Percentiles rank a stretch among this genome's conserved stretches.
Conservation (phyloP, 2,329 filamentous ascomycete genomes). For the Ophiostoma australiae region DNA sequence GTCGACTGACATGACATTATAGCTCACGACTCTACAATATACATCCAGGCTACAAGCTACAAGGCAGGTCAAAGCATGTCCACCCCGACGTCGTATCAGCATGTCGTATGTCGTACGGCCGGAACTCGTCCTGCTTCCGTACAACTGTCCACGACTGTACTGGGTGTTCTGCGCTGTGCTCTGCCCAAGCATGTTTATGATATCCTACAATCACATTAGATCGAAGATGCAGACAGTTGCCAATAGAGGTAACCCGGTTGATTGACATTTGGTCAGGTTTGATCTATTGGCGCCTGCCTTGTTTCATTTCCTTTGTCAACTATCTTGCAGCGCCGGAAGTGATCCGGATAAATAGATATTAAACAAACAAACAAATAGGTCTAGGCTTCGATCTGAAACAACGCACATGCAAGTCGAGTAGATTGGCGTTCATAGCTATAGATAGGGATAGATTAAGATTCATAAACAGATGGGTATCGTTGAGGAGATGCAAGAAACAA, state of each 20-base stretch:
- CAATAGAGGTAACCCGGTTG: slow-evolving; percentile 7
- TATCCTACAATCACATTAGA: slow-evolving; percentile 12
- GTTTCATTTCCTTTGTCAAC: slow-evolving; percentile 12
- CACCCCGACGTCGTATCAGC: not conserved
- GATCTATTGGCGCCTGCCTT: not conserved
- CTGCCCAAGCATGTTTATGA: not conserved
- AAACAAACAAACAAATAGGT: not conserved
- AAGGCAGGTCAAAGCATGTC: not conserved
- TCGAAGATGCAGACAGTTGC: not conserved
- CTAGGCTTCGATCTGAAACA: not conserved
- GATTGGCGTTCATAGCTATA: not conserved
- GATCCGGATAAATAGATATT: not conserved
- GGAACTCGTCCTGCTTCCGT: slow-evolving; percentile 16
- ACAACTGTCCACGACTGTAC: not conserved
- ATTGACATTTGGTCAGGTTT: not conserved
- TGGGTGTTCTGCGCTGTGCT: not conserved
- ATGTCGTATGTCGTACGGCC: slow-evolving; percentile 5
- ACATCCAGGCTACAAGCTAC: not conserved
- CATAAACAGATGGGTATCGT: slow-evolving; percentile 16
- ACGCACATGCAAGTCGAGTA: not conserved
- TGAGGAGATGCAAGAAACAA: slow-evolving; percentile 15
- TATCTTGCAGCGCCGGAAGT: not conserved
- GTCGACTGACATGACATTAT: not conserved
- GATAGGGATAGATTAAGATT: not conserved
- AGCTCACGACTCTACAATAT: not conserved